Evolutionary conservation across 192 early-diverging fungal genomes (phyloP).

Genomic region (Coemansia interrupta): DNA sequence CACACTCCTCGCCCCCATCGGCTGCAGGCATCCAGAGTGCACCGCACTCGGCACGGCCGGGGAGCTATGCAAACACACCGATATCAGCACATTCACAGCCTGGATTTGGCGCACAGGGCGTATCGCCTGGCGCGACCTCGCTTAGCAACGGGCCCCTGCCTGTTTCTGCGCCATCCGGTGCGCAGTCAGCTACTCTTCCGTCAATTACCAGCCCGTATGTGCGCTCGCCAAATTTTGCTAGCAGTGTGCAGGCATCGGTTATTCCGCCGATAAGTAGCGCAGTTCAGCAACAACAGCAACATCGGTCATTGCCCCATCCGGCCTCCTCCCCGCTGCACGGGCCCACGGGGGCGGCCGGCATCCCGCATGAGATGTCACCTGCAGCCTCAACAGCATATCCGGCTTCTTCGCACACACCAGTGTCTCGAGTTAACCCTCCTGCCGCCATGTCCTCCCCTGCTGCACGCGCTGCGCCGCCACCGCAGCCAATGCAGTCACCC

Average conservation of each 20-base stretch:
- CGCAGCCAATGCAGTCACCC: conserved; percentile 29
- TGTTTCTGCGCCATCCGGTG: neutral
- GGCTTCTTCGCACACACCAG: conserved; percentile 20
- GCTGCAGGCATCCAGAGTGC: conserved; percentile 19
- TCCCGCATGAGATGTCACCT: conserved; percentile 15
- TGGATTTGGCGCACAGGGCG: conserved; percentile 9
- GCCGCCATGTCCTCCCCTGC: conserved; percentile 32
- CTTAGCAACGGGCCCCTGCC: neutral
- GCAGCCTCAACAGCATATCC: conserved; percentile 7
- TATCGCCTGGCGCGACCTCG: conserved; percentile 18
- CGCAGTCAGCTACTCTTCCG: conserved; percentile 18
- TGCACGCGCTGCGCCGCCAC: conserved; percentile 20
- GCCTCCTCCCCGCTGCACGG: conserved; percentile 34
- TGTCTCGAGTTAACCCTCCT: conserved; percentile 25
- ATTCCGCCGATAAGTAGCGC: conserved; percentile 33
- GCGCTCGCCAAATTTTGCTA: conserved; percentile 39
- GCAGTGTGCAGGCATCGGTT: conserved; percentile 12
- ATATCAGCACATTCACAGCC: conserved; percentile 39
- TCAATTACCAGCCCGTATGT: conserved; percentile 27
- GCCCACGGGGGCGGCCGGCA: neutral
- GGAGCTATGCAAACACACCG: conserved; percentile 26
- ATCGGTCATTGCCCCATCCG: conserved; percentile 19
- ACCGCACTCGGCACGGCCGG: conserved; percentile 34
- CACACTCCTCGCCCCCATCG: conserved; percentile 29
- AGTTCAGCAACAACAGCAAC: conserved; percentile 16